phyloP scores from a whole-genome alignment of 371 early-diverging fungal genomes.

The Mortierella sp. region DNA sequence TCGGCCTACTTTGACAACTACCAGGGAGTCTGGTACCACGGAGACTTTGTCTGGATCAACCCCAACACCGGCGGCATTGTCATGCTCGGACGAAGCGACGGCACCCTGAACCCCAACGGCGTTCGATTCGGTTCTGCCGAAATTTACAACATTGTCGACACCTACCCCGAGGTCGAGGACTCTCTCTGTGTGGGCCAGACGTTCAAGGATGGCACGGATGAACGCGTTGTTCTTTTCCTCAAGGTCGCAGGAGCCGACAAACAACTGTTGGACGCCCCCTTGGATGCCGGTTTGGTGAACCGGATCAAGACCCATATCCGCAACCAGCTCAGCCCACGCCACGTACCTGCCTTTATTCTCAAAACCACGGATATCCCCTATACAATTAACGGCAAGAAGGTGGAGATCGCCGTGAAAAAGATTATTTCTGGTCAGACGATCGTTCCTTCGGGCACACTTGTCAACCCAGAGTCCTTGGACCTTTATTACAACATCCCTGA shows the following conservation, averaged over 20 bases:
- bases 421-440: conserved; percentile 87
- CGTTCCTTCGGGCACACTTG: conserved; percentile 80
- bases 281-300: conserved; percentile 64
- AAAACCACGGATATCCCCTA: conserved; percentile 91
- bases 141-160: conserved; percentile 90
- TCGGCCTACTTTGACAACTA: conserved; percentile 92
- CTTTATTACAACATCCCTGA: conserved; percentile 81
- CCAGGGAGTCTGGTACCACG: conserved; percentile 93
- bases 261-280: not conserved
- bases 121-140: conserved; percentile 97
- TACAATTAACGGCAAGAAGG: conserved; percentile 97
- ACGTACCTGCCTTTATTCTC: conserved; percentile 93
- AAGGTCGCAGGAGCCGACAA: conserved; percentile 72
- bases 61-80: conserved; percentile 91
- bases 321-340: conserved; percentile 89
- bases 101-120: conserved; percentile 96
- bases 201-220: conserved; percentile 80
- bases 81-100: conserved; percentile 96
- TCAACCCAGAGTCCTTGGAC: conserved; percentile 89
- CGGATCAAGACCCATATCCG: conserved; percentile 83
- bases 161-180: conserved; percentile 80
- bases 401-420: conserved; percentile 96
- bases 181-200: conserved; percentile 84
- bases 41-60: conserved; percentile 93
- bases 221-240: conserved; percentile 93